phyloP scores from a whole-genome alignment of 345 rosid genomes.

The Geranium brycei region DNA sequence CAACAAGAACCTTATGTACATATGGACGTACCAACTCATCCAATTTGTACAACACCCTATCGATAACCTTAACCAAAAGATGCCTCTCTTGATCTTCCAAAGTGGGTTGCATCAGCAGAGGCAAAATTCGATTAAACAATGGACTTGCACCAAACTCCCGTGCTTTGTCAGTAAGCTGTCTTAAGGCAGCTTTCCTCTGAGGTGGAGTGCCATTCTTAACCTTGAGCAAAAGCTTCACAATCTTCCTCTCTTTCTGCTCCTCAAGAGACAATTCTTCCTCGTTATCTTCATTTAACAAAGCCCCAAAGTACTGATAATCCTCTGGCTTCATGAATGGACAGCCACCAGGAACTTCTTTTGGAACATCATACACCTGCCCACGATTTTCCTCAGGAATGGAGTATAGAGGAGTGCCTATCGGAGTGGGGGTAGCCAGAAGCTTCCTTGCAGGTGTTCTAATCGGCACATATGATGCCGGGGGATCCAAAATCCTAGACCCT shows the following conservation, averaged over 20 bases:
- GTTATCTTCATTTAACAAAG: constrained; percentile 74
- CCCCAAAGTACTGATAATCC: constrained; percentile 90
- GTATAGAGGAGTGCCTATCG: constrained; percentile 77
- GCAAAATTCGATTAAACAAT: constrained; percentile 73
- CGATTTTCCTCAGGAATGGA: constrained; percentile 83
- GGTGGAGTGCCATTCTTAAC: constrained; percentile 98
- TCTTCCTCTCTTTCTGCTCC: constrained; percentile 95
- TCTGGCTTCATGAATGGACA: constrained; percentile 96
- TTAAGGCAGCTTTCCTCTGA: constrained; percentile 92
- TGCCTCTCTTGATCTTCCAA: constrained; percentile 99
- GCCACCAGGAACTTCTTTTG: constrained; percentile 77
- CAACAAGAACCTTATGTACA: constrained; percentile 97
- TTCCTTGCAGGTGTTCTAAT: constrained; percentile 90
- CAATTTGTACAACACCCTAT: constrained; percentile 78
- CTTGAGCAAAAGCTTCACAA: constrained; percentile 88
- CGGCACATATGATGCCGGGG: constrained; percentile 92
- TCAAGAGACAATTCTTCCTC: constrained; percentile 88
- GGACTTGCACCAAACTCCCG: constrained; percentile 98
- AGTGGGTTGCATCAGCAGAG: constrained; percentile 95
- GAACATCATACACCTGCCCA: constrained; percentile 94
- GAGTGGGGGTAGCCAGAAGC: constrained; percentile 78
- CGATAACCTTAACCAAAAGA: constrained; percentile 95
- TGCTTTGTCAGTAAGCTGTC: constrained; percentile 96
- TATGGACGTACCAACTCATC: constrained; percentile 96
- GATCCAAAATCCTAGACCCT: constrained; percentile 86